Evolutionary conservation across 352 stramenopile genomes (phyloP).

Genomic region (Globisporangium nagaii): DNA sequence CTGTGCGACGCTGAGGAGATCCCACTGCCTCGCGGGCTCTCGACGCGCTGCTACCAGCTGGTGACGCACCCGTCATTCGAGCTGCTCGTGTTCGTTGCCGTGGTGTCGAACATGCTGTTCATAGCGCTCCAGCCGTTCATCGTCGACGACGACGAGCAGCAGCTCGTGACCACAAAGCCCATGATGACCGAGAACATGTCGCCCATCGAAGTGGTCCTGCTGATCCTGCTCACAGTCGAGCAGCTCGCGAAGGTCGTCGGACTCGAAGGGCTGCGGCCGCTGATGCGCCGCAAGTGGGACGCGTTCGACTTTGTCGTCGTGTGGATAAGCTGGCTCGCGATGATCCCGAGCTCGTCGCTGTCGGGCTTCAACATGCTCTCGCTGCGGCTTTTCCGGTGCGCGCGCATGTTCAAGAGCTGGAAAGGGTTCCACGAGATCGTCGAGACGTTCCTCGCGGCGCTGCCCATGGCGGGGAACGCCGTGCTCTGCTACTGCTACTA

Average conservation of each 20-base stretch:
- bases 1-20: slow-evolving; percentile 42
- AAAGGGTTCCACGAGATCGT: slow-evolving; percentile 75
- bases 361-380: slow-evolving; percentile 68
- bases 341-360: slow-evolving; percentile 35
- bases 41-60: slow-evolving; percentile 63
- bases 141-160: slow-evolving; percentile 27
- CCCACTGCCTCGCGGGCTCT: slow-evolving; percentile 30
- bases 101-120: slow-evolving; percentile 61
- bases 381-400: slow-evolving; percentile 64
- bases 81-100: slow-evolving; percentile 55
- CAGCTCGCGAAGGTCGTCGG: slow-evolving; percentile 58
- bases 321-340: slow-evolving; percentile 53
- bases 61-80: slow-evolving; percentile 70
- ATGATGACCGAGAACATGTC: slow-evolving; percentile 50
- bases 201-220: slow-evolving; percentile 46
- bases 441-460: slow-evolving; percentile 61
- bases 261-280: slow-evolving; percentile 51
- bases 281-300: slow-evolving; percentile 67
- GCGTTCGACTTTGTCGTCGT: slow-evolving; percentile 61
- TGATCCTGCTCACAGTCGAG: slow-evolving; percentile 64
- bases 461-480: slow-evolving; percentile 71
- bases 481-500: slow-evolving; percentile 84
- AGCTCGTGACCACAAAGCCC: slow-evolving; percentile 26
- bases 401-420: slow-evolving; percentile 67
- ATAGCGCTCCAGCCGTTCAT: slow-evolving; percentile 65